Evolutionary conservation across 164 flowering plant genomes (phyloP).

Genomic region (Sextonia rubra): DNA sequence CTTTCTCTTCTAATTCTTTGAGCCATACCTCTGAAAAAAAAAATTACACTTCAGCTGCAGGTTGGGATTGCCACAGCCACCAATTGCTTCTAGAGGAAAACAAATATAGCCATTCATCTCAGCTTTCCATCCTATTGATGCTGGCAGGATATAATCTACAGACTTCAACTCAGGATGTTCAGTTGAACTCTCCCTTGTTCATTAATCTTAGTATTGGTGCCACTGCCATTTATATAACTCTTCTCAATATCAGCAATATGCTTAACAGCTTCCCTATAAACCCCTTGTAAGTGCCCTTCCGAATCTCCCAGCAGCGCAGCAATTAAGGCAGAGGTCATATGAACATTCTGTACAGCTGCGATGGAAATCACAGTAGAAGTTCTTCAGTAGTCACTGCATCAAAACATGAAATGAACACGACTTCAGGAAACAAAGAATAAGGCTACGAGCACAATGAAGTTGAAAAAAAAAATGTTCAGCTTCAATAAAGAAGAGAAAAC

Average conservation of each 20-base stretch:
- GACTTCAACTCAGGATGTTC: background rate
- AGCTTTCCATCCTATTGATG: conserved; percentile 3
- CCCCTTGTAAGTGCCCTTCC: conserved; percentile 3
- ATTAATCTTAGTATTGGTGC: background rate
- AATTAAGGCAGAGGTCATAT: conserved; percentile 17
- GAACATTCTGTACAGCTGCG: conserved; percentile 18
- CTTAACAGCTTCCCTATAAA: background rate
- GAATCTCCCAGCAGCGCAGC: conserved; percentile 19
- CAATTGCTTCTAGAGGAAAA: conserved; percentile 7
- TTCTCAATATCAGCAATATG: background rate
- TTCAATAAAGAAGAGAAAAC: background rate
- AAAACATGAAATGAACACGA: background rate
- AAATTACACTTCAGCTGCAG: conserved; percentile 6
- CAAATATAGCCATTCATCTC: conserved; percentile 1
- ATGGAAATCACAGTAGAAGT: conserved; percentile 18
- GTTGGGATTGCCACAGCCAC: conserved; percentile 6
- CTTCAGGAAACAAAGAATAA: background rate
- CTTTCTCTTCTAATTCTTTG: conserved; percentile 35
- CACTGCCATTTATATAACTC: background rate
- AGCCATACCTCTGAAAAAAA: conserved; percentile 15
- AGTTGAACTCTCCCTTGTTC: too few relatives aligned
- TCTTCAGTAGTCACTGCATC: conserved; percentile 15
- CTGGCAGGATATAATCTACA: background rate
- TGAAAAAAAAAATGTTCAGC: background rate
- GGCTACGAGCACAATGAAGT: background rate